Percentiles rank a stretch among this genome's conserved stretches.
phyloP scores from a whole-genome alignment of 1,284 basidiomycete species.

The Neotropicomus parvogracilis region DNA sequence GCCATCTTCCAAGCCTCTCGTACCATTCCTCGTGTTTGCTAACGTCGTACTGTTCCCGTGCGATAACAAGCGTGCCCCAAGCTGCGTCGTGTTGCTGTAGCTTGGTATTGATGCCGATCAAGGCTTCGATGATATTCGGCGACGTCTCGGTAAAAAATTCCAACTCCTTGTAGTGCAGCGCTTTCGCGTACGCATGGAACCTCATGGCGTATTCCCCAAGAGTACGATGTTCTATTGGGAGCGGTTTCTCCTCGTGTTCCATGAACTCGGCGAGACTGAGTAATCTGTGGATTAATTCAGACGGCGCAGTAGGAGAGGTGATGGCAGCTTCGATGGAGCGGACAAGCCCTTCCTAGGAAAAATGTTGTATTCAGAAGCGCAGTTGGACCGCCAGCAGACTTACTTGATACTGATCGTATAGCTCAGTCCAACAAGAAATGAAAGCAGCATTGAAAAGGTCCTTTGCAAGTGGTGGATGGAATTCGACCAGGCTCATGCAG shows the following conservation, averaged over 20 bases:
- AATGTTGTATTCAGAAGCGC: constrained; percentile 5
- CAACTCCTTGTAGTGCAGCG: constrained; percentile 97
- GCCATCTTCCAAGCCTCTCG: constrained; percentile 95
- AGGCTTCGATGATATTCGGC: constrained; percentile 86
- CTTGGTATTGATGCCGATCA: constrained; percentile 97
- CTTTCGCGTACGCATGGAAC: constrained; percentile 96
- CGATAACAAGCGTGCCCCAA: constrained; percentile 89
- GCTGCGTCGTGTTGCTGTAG: constrained; percentile 96
- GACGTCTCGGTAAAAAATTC: constrained; percentile 94
- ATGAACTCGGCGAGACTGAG: constrained; percentile 99
- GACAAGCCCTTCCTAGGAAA: constrained; percentile 82
- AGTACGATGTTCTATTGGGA: constrained; percentile 91
- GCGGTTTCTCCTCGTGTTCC: constrained; percentile 97
- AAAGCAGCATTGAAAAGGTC: constrained; percentile 99
- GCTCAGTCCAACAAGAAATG: constrained; percentile 94
- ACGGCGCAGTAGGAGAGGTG: constrained; percentile 74
- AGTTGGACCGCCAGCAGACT: constrained; percentile 18
- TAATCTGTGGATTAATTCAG: constrained; percentile 91
- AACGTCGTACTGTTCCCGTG: constrained; percentile 81
- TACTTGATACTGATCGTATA: constrained; percentile 95
- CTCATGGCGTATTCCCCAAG: constrained; percentile 93
- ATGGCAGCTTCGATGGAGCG: constrained; percentile 89
- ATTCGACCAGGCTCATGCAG: constrained; percentile 91
- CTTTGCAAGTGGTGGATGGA: constrained; percentile 87
- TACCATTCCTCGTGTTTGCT: constrained; percentile 96